Conservation (phyloP, 2,329 filamentous ascomycete species). For the Sporothrix curviconia region DNA sequence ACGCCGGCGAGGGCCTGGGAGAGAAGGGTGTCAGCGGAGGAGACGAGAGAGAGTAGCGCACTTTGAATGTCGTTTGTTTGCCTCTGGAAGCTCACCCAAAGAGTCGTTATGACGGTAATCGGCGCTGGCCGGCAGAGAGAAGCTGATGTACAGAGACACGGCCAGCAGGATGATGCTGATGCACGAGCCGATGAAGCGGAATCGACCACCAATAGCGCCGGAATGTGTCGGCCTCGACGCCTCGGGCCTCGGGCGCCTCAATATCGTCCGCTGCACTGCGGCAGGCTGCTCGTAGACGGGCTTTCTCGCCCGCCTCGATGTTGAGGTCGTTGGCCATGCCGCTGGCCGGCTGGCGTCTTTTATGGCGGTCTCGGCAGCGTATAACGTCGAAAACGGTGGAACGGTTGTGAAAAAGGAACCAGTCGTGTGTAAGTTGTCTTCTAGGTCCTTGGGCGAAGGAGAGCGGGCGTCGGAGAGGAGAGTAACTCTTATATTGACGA, state of each 20-base stretch:
- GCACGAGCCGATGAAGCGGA: constrained; percentile 12
- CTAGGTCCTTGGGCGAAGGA: too few relatives aligned
- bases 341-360: too few relatives aligned
- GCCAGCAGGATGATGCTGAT: constrained; percentile 11
- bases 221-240: constrained; percentile 11
- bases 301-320: background rate
- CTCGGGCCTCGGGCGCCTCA: constrained; percentile 9
- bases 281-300: background rate
- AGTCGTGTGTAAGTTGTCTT: too few relatives aligned
- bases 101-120: background rate
- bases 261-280: background rate
- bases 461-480: too few relatives aligned
- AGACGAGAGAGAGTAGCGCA: too few relatives aligned
- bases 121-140: constrained; percentile 1
- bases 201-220: constrained; percentile 14
- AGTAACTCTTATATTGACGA: too few relatives aligned
- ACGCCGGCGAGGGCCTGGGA: background rate
- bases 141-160: constrained; percentile 3
- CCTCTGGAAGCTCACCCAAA: too few relatives aligned
- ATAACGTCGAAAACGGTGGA: too few relatives aligned
- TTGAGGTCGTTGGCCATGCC: too few relatives aligned
- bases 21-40: background rate
- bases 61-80: too few relatives aligned
- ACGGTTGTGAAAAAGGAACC: background rate
- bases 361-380: too few relatives aligned